Percentiles rank a stretch among this genome's conserved stretches.
Evolutionary conservation across 768 basidiomycete species (phyloP).

Genomic region (Ephemerocybe angulata): DNA sequence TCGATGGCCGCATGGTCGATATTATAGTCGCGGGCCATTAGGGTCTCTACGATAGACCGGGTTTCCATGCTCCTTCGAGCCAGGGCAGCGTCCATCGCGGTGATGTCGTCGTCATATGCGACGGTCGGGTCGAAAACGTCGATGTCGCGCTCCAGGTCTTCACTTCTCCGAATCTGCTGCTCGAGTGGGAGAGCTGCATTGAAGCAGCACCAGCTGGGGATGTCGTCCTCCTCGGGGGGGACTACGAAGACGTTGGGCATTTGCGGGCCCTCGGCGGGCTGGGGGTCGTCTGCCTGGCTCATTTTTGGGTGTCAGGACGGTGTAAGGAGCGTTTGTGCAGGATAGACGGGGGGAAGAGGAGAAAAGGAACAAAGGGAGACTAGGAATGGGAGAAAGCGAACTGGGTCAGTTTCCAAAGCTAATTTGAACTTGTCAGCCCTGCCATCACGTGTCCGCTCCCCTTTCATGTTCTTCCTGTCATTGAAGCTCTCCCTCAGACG

Average conservation of each 20-base stretch:
- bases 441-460: constrained; percentile 29
- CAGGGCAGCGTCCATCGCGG: constrained; percentile 14
- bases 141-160: constrained; percentile 13
- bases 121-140: constrained; percentile 10
- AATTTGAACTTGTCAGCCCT: constrained; percentile 14
- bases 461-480: neutral
- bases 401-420: neutral
- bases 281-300: neutral
- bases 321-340: constrained; percentile 8
- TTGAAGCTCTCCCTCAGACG: neutral
- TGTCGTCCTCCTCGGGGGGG: constrained; percentile 56
- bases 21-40: constrained; percentile 23
- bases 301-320: neutral
- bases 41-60: constrained; percentile 28
- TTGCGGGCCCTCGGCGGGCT: constrained; percentile 13
- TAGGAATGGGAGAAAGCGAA: constrained; percentile 1
- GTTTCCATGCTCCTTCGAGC: constrained; percentile 23
- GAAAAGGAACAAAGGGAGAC: constrained; percentile 4
- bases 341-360: constrained; percentile 3
- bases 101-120: constrained; percentile 9
- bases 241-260: constrained; percentile 54
- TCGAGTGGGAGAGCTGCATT: constrained; percentile 37
- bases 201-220: constrained; percentile 56
- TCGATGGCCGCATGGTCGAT: constrained; percentile 21
- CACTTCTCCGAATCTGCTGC: constrained; percentile 15